Percentiles rank a stretch among this genome's conserved stretches.
Evolutionary conservation across 108 stramenopile genomes (phyloP).

Genomic region (Heterococcus sp.): DNA sequence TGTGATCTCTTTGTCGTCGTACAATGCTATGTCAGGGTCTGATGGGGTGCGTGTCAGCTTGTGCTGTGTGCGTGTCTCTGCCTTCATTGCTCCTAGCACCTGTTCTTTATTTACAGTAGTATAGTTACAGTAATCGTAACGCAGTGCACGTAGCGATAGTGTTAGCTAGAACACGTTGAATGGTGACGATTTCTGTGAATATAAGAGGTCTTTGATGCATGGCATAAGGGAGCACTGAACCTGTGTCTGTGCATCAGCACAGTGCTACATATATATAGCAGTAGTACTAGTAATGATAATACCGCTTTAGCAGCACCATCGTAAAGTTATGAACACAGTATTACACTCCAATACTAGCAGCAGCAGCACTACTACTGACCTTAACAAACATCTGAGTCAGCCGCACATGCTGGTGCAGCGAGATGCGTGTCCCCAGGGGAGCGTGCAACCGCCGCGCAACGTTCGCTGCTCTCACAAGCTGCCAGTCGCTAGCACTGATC

Average conservation of each 20-base stretch:
- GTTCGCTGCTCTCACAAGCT: slow-evolving; percentile 1
- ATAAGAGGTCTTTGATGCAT: too few species aligned
- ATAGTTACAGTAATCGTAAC: neutral
- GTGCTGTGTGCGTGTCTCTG: neutral
- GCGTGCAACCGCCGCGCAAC: slow-evolving; percentile 4
- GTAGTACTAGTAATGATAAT: too few species aligned
- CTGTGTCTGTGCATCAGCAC: too few species aligned
- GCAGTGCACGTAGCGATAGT: too few species aligned
- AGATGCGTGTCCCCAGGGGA: slow-evolving; percentile 8
- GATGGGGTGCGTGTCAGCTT: neutral
- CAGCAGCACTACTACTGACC: neutral
- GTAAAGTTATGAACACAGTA: too few species aligned
- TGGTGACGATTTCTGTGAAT: too few species aligned
- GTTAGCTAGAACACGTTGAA: too few species aligned
- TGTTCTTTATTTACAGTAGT: neutral
- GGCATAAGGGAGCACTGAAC: too few species aligned
- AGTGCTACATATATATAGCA: too few species aligned
- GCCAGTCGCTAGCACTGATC: slow-evolving; percentile 16
- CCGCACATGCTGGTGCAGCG: slow-evolving; percentile 3
- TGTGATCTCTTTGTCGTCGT: neutral
- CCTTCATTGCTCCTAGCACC: slow-evolving; percentile 10
- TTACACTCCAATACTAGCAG: too few species aligned
- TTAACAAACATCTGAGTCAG: neutral
- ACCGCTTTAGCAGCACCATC: too few species aligned
- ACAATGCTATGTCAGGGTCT: slow-evolving; percentile 21